A percentile compares a stretch with the other conserved stretches of the same genome.
Evolutionary conservation across 164 flowering plant genomes (phyloP).

Genomic region (Nymphaea thermarum): DNA sequence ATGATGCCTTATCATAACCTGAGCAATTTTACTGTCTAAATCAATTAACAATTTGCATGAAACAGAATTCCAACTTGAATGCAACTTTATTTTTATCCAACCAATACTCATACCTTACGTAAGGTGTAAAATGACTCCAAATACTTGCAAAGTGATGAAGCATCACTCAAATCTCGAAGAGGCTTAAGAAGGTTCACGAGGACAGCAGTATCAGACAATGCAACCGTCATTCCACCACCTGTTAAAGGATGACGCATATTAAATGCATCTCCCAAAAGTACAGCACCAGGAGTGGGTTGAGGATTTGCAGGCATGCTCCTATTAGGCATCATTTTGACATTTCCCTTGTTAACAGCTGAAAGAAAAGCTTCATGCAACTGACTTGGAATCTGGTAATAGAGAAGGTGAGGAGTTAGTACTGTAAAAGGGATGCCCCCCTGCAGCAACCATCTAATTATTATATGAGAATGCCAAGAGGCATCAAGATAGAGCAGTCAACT

Average conservation of each 20-base stretch:
- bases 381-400: conserved; percentile 41
- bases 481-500: too few relatives aligned
- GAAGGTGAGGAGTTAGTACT: not conserved
- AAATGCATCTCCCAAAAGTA: conserved; percentile 90
- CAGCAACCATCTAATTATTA: too few relatives aligned
- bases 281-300: conserved; percentile 80
- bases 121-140: conserved; percentile 74
- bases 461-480: too few relatives aligned
- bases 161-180: conserved; percentile 53
- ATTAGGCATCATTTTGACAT: conserved; percentile 82
- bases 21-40: too few relatives aligned
- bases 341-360: conserved; percentile 70
- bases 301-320: conserved; percentile 98
- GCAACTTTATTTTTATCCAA: too few relatives aligned
- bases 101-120: conserved; percentile 43
- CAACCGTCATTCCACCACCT: conserved; percentile 95
- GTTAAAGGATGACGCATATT: conserved; percentile 93
- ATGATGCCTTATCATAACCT: too few relatives aligned
- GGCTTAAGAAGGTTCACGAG: conserved; percentile 76
- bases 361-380: conserved; percentile 53
- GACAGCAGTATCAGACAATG: conserved; percentile 77
- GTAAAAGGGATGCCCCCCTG: too few relatives aligned
- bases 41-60: too few relatives aligned
- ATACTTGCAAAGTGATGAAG: conserved; percentile 59
- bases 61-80: too few relatives aligned